Base-by-base conservation (phyloP, 2,329 filamentous ascomycete species). In the Kalaharituber pfeilii region DNA sequence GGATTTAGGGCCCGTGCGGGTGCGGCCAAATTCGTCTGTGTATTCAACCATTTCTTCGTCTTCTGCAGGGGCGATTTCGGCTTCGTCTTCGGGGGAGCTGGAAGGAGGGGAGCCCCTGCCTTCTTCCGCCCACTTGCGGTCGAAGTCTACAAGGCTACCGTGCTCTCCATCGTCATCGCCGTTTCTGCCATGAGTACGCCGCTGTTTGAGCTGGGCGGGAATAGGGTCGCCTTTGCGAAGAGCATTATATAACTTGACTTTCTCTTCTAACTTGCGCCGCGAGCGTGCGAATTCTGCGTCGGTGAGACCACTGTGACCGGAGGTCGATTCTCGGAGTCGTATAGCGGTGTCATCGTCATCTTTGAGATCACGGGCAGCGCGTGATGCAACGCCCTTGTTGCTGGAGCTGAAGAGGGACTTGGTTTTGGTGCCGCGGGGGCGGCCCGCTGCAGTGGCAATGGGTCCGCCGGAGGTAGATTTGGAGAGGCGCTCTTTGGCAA, bases 1-100 rank as follows among this genome's bases (percentile, higher is more conserved):
- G 3, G 79, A 76, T 49, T 76, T 76, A 0, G 85, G 89, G 18
- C 82, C 84, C 44, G 72, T 78, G 2, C 88, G 74, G 13, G 81
- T 76, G n/a, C 91, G 81, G 2, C 91, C 91, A 65, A 93, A 94
- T 65, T 96, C 91, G 67, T 98, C 91, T 52, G 82, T 76, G 66
- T 86, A 93, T 61, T 95, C 88, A 4, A 96, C 72, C n/a, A 84
- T 68, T 53, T 87, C 82, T 25, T 74, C 72, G 45, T 72, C 69
- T 44, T 71, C 70, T 15, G 42, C 5, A 6, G 24, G 18, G 18
- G 42, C 42, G 15, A 13, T 15, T 2, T 2, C 24, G 15, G 22
- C 22, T 20, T 63, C 63, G 6, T 61, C 67, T 2, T 70, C 69
- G 1, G 69, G 68, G 2, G 45, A 45, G 2, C 53, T 57, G 8